Evolutionary conservation across 179 eudicot genomes (phyloP).

Genomic region (Nepenthes alata): DNA sequence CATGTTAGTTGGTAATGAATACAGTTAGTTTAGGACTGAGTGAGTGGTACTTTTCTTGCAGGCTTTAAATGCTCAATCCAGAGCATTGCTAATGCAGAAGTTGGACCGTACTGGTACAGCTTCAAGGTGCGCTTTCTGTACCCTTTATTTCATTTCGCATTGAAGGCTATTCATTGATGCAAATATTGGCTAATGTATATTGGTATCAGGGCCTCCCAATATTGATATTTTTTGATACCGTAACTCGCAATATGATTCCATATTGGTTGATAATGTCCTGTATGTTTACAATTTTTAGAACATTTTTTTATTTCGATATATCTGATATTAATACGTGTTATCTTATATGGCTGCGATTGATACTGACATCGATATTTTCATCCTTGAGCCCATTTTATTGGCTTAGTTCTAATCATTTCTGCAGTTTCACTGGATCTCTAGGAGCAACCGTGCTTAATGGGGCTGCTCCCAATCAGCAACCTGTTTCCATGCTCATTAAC

Average conservation of each 20-base stretch:
- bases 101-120: slow-evolving; percentile 40
- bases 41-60: slow-evolving; percentile 10
- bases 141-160: not conserved
- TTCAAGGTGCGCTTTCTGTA: slow-evolving; percentile 17
- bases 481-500: slow-evolving; percentile 33
- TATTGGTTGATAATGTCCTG: too few species aligned
- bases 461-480: slow-evolving; percentile 28
- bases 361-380: too few species aligned
- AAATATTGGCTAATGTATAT: slow-evolving; percentile 1
- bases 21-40: not conserved
- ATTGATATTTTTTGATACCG: too few species aligned
- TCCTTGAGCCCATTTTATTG: too few species aligned
- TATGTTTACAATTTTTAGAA: too few species aligned
- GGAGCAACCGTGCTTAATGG: slow-evolving; percentile 27
- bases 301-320: too few species aligned
- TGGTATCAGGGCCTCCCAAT: too few species aligned
- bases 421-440: slow-evolving; percentile 31
- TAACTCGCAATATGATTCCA: too few species aligned
- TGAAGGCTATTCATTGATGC: too few species aligned
- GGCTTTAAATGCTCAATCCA: slow-evolving; percentile 41
- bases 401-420: not conserved
- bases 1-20: too few species aligned
- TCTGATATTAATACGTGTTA: too few species aligned
- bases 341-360: too few species aligned
- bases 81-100: slow-evolving; percentile 41